These are phyloP conservation scores for Phytophthora tubulina DNA, from an alignment of 352 stramenopile species.

Conservation along the genomic window DNA sequence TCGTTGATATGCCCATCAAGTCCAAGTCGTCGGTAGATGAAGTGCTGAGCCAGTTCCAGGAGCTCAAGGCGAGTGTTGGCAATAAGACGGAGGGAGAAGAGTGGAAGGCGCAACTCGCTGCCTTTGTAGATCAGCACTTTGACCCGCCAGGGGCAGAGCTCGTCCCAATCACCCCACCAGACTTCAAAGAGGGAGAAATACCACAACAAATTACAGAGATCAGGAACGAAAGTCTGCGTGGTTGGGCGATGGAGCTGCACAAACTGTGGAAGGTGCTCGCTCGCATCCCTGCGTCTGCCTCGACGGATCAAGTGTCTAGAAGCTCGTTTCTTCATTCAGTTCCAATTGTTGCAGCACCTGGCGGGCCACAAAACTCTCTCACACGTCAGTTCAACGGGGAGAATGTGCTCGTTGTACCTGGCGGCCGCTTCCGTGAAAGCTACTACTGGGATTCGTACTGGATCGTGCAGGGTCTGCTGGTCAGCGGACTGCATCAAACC, in stretches of 20 bases:
- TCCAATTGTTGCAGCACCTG: constrained; percentile 29
- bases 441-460: constrained; percentile 96
- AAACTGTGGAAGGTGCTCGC: constrained; percentile 80
- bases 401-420: constrained; percentile 85
- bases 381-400: constrained; percentile 34
- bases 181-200: constrained; percentile 47
- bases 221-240: constrained; percentile 47
- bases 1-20: constrained; percentile 92
- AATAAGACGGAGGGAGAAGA: constrained; percentile 9
- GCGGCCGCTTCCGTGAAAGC: constrained; percentile 91
- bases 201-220: constrained; percentile 63
- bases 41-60: constrained; percentile 45
- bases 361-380: constrained; percentile 12
- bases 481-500: constrained; percentile 79
- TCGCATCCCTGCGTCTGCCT: constrained; percentile 34
- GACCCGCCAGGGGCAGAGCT: constrained; percentile 66
- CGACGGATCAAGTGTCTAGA: constrained; percentile 8
- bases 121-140: constrained; percentile 76
- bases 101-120: constrained; percentile 46
- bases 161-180: constrained; percentile 39
- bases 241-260: constrained; percentile 79
- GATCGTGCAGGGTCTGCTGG: constrained; percentile 90
- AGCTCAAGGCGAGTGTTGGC: constrained; percentile 18
- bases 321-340: constrained; percentile 50
- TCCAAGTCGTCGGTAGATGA: constrained; percentile 41